Evolutionary conservation across 225 moss, liverwort and hornwort species (phyloP).

Genomic region (Pseudoscleropodium purum): DNA sequence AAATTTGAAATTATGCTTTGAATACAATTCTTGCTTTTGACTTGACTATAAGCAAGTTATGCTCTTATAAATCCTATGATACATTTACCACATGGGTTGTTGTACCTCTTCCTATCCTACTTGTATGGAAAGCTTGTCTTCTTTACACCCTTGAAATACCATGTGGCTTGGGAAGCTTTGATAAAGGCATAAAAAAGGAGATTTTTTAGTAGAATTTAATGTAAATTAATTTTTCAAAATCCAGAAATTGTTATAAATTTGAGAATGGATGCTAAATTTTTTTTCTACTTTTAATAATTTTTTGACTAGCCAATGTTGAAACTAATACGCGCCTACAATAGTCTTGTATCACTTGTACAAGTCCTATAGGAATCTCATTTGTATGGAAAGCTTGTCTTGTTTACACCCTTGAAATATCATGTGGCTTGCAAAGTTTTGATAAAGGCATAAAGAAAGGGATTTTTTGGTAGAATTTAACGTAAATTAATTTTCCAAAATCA

Average conservation of each 20-base stretch:
- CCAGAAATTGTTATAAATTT: not conserved
- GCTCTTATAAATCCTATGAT: too few relatives aligned
- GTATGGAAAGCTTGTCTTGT: too few relatives aligned
- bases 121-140: not conserved
- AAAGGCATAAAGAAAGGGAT: not conserved
- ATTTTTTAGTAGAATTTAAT: not conserved
- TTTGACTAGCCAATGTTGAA: too few relatives aligned
- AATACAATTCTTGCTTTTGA: too few relatives aligned
- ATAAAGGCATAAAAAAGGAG: accelerated
- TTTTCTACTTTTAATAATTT: too few relatives aligned
- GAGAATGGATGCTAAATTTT: accelerated
- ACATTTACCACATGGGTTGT: not conserved
- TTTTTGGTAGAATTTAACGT: not conserved
- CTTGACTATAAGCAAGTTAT: too few relatives aligned
- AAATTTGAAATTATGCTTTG: too few relatives aligned
- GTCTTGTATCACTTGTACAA: not conserved
- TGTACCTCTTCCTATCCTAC: not conserved
- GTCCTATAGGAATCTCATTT: too few relatives aligned
- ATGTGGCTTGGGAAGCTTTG: not conserved
- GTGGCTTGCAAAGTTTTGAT: not conserved
- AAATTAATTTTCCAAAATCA: not conserved
- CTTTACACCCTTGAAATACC: too few relatives aligned
- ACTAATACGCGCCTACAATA: too few relatives aligned
- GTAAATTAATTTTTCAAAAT: not conserved
- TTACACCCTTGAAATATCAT: too few relatives aligned